Evolutionary conservation across 208 protist species (phyloP).

Genomic region (Crithidia thermophila): DNA sequence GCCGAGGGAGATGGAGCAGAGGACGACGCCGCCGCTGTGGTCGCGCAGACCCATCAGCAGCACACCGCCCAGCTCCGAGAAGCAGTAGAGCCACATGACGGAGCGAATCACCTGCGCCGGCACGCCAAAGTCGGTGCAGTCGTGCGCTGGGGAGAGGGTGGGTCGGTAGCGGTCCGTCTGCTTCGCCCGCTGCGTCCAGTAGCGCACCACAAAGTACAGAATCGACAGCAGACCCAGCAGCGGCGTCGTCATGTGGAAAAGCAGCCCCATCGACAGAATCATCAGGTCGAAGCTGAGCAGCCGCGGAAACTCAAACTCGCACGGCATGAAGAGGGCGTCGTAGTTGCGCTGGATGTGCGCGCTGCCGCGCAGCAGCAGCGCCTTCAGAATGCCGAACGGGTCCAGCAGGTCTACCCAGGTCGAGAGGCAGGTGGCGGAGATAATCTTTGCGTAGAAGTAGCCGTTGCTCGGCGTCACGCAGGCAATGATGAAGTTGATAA

Average conservation of each 20-base stretch:
- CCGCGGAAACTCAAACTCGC: slow-evolving; percentile 55
- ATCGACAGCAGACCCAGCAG: slow-evolving; percentile 65
- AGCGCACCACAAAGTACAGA: slow-evolving; percentile 74
- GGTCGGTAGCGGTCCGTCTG: slow-evolving; percentile 79
- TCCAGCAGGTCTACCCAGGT: slow-evolving; percentile 75
- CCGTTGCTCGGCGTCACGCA: slow-evolving; percentile 70
- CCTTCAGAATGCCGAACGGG: slow-evolving; percentile 49
- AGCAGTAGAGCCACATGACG: slow-evolving; percentile 65
- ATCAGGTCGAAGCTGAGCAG: slow-evolving; percentile 77
- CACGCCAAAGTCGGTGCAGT: slow-evolving; percentile 77
- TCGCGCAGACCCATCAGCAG: slow-evolving; percentile 69
- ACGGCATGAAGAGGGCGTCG: slow-evolving; percentile 67
- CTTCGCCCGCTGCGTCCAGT: slow-evolving; percentile 66
- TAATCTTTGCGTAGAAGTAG: slow-evolving; percentile 88
- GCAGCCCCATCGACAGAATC: slow-evolving; percentile 76
- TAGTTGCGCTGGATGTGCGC: slow-evolving; percentile 77
- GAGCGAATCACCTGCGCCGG: slow-evolving; percentile 70
- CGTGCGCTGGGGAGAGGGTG: slow-evolving; percentile 40
- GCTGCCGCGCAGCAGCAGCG: slow-evolving; percentile 43
- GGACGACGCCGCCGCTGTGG: slow-evolving; percentile 46
- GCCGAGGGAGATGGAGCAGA: slow-evolving; percentile 57
- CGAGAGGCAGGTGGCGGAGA: slow-evolving; percentile 58
- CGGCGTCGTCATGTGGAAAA: slow-evolving; percentile 88
- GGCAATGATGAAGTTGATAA: slow-evolving; percentile 68
- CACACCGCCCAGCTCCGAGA: slow-evolving; percentile 62